Evolutionary conservation across 163 green algal species (phyloP).

Genomic region (Prototheca wickerhamii): DNA sequence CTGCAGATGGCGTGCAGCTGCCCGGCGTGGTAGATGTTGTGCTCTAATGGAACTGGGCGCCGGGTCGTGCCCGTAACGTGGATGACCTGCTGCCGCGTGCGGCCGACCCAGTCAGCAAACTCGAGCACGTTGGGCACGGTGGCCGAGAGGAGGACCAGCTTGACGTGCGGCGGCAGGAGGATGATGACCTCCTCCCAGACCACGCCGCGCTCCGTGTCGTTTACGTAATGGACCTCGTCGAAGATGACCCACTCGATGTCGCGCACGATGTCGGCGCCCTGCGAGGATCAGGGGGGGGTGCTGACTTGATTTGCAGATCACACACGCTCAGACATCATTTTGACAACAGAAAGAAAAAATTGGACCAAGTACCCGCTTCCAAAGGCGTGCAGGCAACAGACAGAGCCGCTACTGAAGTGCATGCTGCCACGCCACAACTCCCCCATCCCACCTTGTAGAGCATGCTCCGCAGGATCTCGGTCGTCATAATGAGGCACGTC

Average conservation of each 20-base stretch:
- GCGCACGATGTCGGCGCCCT: constrained; percentile 68
- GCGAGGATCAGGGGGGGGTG: not conserved
- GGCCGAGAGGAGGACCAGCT: constrained; percentile 79
- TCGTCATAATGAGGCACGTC: constrained; percentile 89
- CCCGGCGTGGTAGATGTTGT: constrained; percentile 76
- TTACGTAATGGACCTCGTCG: constrained; percentile 95
- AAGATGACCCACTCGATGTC: constrained; percentile 93
- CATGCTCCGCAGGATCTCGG: constrained; percentile 89
- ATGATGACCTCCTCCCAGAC: constrained; percentile 98
- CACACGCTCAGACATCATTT: too few relatives aligned
- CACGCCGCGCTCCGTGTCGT: constrained; percentile 87
- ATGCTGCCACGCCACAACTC: not conserved
- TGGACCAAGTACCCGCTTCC: too few relatives aligned
- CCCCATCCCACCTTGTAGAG: constrained; percentile 64
- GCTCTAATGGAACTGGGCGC: constrained; percentile 88
- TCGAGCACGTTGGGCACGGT: constrained; percentile 94
- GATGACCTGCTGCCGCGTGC: constrained; percentile 79
- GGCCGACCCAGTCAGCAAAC: constrained; percentile 95
- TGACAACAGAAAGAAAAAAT: too few relatives aligned
- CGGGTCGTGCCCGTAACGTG: constrained; percentile 82
- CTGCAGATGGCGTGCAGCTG: constrained; percentile 62
- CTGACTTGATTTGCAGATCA: too few relatives aligned
- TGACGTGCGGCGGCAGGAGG: constrained; percentile 86
- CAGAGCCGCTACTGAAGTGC: too few relatives aligned
- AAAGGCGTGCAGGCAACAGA: too few relatives aligned